Evolutionary conservation across 768 basidiomycete species (phyloP).

Genomic region (Tubosaeta sp.): DNA sequence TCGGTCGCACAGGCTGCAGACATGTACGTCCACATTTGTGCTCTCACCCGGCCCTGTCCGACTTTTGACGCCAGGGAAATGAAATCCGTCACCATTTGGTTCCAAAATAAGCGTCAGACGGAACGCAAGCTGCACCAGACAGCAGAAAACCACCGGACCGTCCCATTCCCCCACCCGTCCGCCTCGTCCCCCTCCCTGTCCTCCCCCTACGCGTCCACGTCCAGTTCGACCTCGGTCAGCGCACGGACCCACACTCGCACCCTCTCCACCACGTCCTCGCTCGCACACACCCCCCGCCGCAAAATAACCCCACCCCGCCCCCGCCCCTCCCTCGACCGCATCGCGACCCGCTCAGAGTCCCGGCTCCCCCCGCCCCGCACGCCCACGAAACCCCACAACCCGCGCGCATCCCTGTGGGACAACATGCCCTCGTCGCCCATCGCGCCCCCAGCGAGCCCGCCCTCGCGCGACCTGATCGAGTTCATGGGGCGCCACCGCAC

Average conservation of each 20-base stretch:
- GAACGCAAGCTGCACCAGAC: constrained; percentile 47
- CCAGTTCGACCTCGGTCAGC: constrained; percentile 20
- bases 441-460: constrained; percentile 31
- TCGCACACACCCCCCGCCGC: constrained; percentile 22
- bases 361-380: constrained; percentile 28
- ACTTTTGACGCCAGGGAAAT: constrained; percentile 27
- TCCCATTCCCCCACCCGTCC: constrained; percentile 14
- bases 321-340: constrained; percentile 30
- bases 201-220: constrained; percentile 16
- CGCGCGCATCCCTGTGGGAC: constrained; percentile 27
- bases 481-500: constrained; percentile 27
- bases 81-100: constrained; percentile 34
- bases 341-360: constrained; percentile 29
- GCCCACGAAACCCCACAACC: constrained; percentile 28
- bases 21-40: constrained; percentile 46
- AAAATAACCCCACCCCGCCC: constrained; percentile 28
- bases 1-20: constrained; percentile 52
- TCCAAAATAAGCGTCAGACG: constrained; percentile 36
- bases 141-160: constrained; percentile 13
- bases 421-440: constrained; percentile 44
- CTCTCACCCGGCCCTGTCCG: constrained; percentile 1
- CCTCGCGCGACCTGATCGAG: constrained; percentile 29
- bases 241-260: constrained; percentile 36
- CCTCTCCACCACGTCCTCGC: constrained; percentile 17
- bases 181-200: constrained; percentile 16